Evolutionary conservation across 2,329 filamentous ascomycete species (phyloP), one percentile per base, ranked within the genome.

Genomic region (Botrytis tulipae): DNA sequence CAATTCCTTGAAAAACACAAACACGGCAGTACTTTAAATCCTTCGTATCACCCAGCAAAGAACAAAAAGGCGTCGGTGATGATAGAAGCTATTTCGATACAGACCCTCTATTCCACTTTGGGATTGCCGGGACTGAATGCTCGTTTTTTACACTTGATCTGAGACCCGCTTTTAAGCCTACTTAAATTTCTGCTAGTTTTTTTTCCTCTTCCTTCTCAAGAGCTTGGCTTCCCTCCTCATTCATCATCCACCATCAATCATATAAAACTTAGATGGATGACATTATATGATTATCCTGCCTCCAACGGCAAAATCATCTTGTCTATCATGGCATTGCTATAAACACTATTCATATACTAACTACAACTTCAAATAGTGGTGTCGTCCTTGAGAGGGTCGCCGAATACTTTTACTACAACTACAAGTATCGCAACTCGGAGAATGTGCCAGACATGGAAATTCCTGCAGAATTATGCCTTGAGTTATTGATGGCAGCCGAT

Each of bases 371-470:
- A 4, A 40, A 46, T 78, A 94, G 92, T 82, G 91, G 89, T 76
- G 84, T 91, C 71, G 88, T 94, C 9, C 88, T 95, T 4, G 92
- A 95, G 81, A 94, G 93, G 81, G 90, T 95, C 46, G 92, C 91
- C 82, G 92, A 95, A 83, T 95, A 95, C 83, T 91, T 94, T 75
- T 92, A 94, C 81, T 95, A 94, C 84, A 92, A 92, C 85, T 91
- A 94, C 82, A 91, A 90, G 79, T 87, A 93, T 82, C 87, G 87
- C 70, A 87, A 93, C 77, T 85, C 85, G 77, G 90, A 91, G 77
- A 90, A 94, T 78, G 92, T 94, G 32, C 90, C 91, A 7, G 93
- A 95, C 79, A 92, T 94, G 90, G 92, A 94, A 25, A 91, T 95
- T 74, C 92, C 92, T 20, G 89, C 92, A 44, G 92, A 95, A 83